These are phyloP conservation scores for Hortaea sp. DNA, from an alignment of 2,329 filamentous ascomycete species.

Conservation along the genomic window DNA sequence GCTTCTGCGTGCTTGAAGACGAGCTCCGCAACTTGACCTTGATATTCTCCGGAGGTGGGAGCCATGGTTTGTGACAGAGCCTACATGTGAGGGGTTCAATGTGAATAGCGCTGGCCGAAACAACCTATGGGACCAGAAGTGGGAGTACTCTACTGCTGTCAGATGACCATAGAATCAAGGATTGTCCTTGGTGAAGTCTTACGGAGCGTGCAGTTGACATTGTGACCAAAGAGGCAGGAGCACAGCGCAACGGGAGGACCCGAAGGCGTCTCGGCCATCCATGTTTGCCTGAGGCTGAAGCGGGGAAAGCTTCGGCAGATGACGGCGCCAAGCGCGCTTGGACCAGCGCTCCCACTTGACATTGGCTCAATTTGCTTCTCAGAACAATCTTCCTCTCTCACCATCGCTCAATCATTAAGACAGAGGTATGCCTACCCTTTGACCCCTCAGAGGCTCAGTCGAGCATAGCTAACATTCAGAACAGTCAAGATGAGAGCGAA, in stretches of 20 bases:
- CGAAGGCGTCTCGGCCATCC: background rate
- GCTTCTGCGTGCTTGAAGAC: background rate
- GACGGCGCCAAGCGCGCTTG: conserved; percentile 2
- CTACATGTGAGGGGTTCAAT: no score
- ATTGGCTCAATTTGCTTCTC: background rate
- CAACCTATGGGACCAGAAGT: no score
- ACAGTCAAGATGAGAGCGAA: conserved; percentile 73
- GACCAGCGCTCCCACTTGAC: background rate
- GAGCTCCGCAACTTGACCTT: background rate
- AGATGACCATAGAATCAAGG: no score
- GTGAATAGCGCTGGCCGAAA: no score
- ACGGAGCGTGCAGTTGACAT: no score
- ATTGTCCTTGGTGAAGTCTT: no score
- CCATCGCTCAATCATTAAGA: conserved; percentile 7
- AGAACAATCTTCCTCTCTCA: conserved; percentile 1
- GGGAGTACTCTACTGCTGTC: no score
- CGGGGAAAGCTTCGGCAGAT: background rate
- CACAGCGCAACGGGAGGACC: background rate
- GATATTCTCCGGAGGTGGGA: no score
- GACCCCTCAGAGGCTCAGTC: background rate
- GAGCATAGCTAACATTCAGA: conserved; percentile 11
- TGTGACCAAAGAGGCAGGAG: no score
- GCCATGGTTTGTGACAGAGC: no score
- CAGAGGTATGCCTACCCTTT: conserved; percentile 2
- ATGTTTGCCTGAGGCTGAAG: background rate